Evolutionary conservation across 805 yeast species (phyloP), one percentile per base, ranked within the genome.

Genomic region (Ogataea pilisensis): DNA sequence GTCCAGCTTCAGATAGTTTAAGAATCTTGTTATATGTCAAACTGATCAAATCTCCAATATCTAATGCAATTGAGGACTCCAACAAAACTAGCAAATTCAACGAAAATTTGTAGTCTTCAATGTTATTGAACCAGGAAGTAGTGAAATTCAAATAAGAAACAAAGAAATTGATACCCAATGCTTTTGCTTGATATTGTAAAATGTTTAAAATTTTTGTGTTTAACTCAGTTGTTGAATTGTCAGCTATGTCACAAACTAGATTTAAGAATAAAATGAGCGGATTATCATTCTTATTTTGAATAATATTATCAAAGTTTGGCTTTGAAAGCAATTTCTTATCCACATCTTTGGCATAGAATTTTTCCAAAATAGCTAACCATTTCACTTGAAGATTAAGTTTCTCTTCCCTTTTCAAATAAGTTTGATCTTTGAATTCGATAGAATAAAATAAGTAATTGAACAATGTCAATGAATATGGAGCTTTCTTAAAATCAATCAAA

Each of bases 271-370:
- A 64, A 19, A 66, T 48, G 21, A 75, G 38, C 31, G 70, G 63
- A 50, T 72, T 75, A 29, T 71, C 73, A 4, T 52, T 50, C 30
- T 51, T 51, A 39, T 62, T 63, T 4, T 69, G 51, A 25, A 74
- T 70, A 42, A 69, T 68, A 38, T 68, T 64, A 38, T 69, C 66
- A 43, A 53, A 52, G 49, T 76, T 71, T 0, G 80, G 76, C 44
- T 38, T 50, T 29, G 43, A 37, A 24, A 38, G 45, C n/a, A 40
- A n/a, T 6, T 48, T 47, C 7, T 32, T 30, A 30, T 46, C 48
- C 13, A 41, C 36, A 17, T 48, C 51, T 11, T 28, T 19, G 19
- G 48, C 41, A 26, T 47, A 49, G 32, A 71, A 75, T 5, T 54
- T 48, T 14, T 53, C 50, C 38, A 73, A 60, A 6, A 73, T 61